These are phyloP conservation scores for Vairimorpha apis DNA, from an alignment of 371 early-diverging fungal species.

Conservation along the genomic window DNA sequence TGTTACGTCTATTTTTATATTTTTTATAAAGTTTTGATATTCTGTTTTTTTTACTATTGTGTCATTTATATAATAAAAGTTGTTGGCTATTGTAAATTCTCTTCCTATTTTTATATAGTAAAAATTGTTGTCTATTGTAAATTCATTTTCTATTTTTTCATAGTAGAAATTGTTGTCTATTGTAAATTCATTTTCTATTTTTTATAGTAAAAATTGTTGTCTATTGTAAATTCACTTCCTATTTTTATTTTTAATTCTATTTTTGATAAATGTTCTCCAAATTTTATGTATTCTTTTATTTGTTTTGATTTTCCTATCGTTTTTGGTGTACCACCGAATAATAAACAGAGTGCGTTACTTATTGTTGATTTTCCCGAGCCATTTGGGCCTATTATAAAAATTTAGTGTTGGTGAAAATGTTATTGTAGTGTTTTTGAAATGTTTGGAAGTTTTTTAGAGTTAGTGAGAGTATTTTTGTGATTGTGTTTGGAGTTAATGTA, in stretches of 20 bases:
- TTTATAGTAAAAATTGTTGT: constrained; percentile 46
- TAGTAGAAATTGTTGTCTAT: constrained; percentile 47
- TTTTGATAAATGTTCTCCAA: constrained; percentile 44
- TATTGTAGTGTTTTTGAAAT: constrained; percentile 51
- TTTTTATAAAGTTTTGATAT: constrained; percentile 40
- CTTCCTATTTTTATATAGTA: constrained; percentile 46
- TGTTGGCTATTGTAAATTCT: constrained; percentile 26
- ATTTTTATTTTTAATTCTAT: constrained; percentile 32
- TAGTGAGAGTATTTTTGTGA: constrained; percentile 53
- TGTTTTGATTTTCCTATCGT: constrained; percentile 64
- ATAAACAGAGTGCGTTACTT: constrained; percentile 88
- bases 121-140: constrained; percentile 36
- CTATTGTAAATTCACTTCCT: constrained; percentile 12
- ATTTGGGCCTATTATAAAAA: constrained; percentile 63
- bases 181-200: constrained; percentile 28
- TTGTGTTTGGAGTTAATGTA: too few relatives aligned
- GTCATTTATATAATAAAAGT: constrained; percentile 54
- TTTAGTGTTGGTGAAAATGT: constrained; percentile 59
- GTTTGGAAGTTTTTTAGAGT: constrained; percentile 60
- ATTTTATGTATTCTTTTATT: constrained; percentile 59
- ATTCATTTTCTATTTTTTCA: constrained; percentile 17
- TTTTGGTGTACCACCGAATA: constrained; percentile 77
- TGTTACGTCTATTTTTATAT: constrained; percentile 51
- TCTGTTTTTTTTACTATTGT: constrained; percentile 17
- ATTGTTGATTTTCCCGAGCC: constrained; percentile 96